Conservation (phyloP, 305 asterid genomes). For the Caryopteris hybrid region DNA sequence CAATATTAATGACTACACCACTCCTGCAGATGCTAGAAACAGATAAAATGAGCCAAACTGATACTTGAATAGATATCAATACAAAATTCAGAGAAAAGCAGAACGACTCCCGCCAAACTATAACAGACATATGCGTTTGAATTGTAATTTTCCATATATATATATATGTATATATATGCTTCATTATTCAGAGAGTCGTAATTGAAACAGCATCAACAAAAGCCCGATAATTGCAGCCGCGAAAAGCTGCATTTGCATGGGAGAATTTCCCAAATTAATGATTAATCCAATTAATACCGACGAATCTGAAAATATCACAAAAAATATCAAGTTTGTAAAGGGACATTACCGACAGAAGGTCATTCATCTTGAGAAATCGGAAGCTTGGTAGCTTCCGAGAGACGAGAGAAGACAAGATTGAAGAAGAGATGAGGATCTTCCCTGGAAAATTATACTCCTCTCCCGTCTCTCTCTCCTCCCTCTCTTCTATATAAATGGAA, state of each 20-base stretch:
- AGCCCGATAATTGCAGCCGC: not conserved
- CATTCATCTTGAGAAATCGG: slow-evolving; percentile 31
- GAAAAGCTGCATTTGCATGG: not conserved
- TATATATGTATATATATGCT: no score
- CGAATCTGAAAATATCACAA: not conserved
- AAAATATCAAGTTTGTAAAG: not conserved
- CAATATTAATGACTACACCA: not conserved
- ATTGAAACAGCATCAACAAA: not conserved
- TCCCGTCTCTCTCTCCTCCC: not conserved
- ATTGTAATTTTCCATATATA: no score
- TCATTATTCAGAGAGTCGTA: not conserved
- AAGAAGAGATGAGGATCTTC: slow-evolving; percentile 13
- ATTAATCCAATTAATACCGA: not conserved
- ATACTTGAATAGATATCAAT: no score
- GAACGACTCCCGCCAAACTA: not conserved
- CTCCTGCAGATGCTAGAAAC: no score
- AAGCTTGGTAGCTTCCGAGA: slow-evolving; percentile 21
- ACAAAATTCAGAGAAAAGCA: not conserved
- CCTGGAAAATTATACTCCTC: not conserved
- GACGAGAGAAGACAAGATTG: slow-evolving; percentile 12
- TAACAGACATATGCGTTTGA: not conserved
- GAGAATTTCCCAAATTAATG: not conserved
- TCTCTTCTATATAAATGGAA: not conserved
- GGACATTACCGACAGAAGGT: slow-evolving; percentile 31
- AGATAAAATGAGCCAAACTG: no score